phyloP scores from a whole-genome alignment of 2,329 filamentous ascomycete genomes.

The Exophiala viscosa region DNA sequence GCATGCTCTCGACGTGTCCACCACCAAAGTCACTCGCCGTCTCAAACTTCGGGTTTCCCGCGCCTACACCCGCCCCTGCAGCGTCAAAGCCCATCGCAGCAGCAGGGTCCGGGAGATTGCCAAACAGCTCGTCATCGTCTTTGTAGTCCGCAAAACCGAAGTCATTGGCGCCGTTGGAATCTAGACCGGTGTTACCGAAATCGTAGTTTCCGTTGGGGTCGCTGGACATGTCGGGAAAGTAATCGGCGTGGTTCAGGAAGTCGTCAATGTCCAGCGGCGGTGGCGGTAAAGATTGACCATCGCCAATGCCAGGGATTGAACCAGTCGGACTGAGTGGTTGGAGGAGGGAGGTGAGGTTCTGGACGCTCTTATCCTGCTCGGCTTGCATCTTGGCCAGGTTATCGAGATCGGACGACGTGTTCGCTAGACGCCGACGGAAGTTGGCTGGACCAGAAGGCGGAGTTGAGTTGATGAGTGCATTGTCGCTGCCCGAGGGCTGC shows the following conservation, averaged over 20 bases:
- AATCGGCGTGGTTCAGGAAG: slow-evolving; percentile 55
- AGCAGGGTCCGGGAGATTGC: slow-evolving; percentile 35
- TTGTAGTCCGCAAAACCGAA: slow-evolving; percentile 22
- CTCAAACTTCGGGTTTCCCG: slow-evolving; percentile 15
- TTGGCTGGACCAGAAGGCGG: slow-evolving; percentile 53
- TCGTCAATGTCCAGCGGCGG: slow-evolving; percentile 53
- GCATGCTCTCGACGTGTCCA: slow-evolving; percentile 40
- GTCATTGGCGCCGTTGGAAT: slow-evolving; percentile 27
- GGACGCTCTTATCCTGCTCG: slow-evolving; percentile 72
- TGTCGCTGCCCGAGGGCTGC: slow-evolving; percentile 48
- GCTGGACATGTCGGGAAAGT: slow-evolving; percentile 45
- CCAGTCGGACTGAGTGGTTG: slow-evolving; percentile 78
- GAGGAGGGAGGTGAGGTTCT: slow-evolving; percentile 68
- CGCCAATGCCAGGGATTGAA: slow-evolving; percentile 64
- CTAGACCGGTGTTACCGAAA: slow-evolving; percentile 23
- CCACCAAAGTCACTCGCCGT: slow-evolving; percentile 29
- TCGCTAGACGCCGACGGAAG: slow-evolving; percentile 51
- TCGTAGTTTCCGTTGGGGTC: slow-evolving; percentile 25
- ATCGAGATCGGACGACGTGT: slow-evolving; percentile 72
- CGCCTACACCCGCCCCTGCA: slow-evolving; percentile 1
- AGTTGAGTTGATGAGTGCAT: slow-evolving; percentile 54
- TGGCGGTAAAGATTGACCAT: slow-evolving; percentile 40
- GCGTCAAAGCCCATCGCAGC: slow-evolving; percentile 31
- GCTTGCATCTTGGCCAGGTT: slow-evolving; percentile 73
- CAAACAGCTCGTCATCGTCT: slow-evolving; percentile 41